Evolutionary conservation across 2,329 filamentous ascomycete species (phyloP).

Genomic region (Fusarium musae): DNA sequence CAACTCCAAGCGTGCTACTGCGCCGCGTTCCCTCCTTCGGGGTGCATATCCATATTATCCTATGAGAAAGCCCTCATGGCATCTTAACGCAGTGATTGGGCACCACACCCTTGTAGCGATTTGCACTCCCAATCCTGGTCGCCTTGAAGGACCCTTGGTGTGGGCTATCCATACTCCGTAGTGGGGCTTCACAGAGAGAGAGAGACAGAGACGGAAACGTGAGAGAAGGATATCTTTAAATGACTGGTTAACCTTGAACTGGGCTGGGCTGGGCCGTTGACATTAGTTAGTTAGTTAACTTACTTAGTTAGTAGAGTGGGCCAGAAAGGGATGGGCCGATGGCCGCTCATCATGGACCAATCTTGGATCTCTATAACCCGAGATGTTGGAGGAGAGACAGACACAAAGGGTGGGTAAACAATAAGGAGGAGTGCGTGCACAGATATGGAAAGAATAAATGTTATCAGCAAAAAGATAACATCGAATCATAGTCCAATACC

Average conservation of each 20-base stretch:
- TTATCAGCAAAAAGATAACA: neutral
- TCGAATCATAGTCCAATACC: slow-evolving; percentile 13
- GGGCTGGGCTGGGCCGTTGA: slow-evolving; percentile 33
- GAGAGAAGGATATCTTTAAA: neutral
- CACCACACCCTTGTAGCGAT: slow-evolving; percentile 45
- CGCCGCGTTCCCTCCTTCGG: slow-evolving; percentile 57
- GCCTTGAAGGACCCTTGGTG: slow-evolving; percentile 29
- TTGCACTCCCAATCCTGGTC: slow-evolving; percentile 38
- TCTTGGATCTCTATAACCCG: slow-evolving; percentile 22
- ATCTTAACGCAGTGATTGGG: slow-evolving; percentile 51
- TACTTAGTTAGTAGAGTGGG: slow-evolving; percentile 24
- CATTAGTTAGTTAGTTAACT: neutral
- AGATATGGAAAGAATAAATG: slow-evolving; percentile 11
- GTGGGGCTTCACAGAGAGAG: slow-evolving; percentile 27
- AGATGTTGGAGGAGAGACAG: neutral
- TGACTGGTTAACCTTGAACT: slow-evolving; percentile 19
- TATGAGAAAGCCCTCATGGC: slow-evolving; percentile 44
- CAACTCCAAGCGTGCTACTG: slow-evolving; percentile 45
- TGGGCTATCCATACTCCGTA: neutral
- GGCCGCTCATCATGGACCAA: slow-evolving; percentile 30
- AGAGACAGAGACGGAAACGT: neutral
- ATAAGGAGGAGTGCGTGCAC: slow-evolving; percentile 16
- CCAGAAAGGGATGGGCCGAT: slow-evolving; percentile 43
- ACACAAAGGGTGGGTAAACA: slow-evolving; percentile 27
- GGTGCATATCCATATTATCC: slow-evolving; percentile 48